phyloP scores from a whole-genome alignment of 768 basidiomycete species.

The Mycena leptocephala region DNA sequence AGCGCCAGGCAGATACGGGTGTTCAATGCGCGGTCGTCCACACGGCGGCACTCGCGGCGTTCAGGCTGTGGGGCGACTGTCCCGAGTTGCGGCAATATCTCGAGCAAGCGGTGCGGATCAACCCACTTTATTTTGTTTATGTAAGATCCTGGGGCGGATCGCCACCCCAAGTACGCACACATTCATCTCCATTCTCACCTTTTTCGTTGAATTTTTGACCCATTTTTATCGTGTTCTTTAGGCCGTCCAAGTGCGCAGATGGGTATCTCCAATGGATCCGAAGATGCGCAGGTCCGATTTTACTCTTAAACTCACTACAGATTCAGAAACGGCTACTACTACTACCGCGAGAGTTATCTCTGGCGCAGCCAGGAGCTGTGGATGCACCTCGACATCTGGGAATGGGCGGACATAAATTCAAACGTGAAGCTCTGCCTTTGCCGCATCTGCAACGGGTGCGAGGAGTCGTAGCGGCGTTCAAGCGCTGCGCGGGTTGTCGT shows the following conservation, averaged over 20 bases:
- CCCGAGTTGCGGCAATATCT: constrained; percentile 5
- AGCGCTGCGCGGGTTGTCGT: constrained; percentile 6
- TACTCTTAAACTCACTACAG: no score
- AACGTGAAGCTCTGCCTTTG: not conserved
- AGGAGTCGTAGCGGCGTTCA: constrained; percentile 12
- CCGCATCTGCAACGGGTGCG: not conserved
- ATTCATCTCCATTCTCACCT: no score
- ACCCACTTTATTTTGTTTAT: constrained; percentile 10
- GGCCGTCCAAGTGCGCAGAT: not conserved
- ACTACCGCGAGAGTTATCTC: constrained; percentile 12
- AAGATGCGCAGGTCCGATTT: constrained; percentile 12
- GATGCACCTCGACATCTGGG: not conserved
- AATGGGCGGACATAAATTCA: not conserved
- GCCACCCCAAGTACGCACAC: not conserved
- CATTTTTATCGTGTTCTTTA: not conserved
- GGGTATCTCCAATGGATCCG: not conserved
- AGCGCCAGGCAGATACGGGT: not conserved
- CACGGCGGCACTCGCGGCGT: not conserved
- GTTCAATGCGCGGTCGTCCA: constrained; percentile 1
- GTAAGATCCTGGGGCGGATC: constrained; percentile 10
- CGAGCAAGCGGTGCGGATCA: not conserved
- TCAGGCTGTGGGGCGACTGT: constrained; percentile 4
- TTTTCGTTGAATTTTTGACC: not conserved
- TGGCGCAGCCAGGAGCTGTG: constrained; percentile 10
- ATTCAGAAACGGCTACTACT: no score